Percentiles rank a stretch among this genome's conserved stretches.
Evolutionary conservation across 2,329 filamentous ascomycete species (phyloP).

Genomic region (Diaporthe ilicicola): DNA sequence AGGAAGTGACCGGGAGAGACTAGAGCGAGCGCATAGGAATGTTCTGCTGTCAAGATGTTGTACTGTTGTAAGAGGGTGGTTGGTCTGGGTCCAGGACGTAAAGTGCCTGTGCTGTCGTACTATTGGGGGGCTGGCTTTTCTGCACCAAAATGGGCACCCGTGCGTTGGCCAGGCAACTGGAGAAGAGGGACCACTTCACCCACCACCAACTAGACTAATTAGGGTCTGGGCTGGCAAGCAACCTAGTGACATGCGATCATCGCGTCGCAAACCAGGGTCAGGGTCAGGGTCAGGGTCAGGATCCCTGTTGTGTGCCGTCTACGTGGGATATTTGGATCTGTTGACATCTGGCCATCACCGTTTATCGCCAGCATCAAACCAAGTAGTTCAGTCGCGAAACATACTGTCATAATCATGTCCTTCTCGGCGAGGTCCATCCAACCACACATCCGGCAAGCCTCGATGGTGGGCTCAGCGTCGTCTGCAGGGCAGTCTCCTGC

Average conservation of each 20-base stretch:
- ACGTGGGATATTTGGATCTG: background rate
- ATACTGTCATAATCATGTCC: slow-evolving; percentile 58
- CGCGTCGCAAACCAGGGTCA: slow-evolving; percentile 8
- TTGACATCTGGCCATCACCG: background rate
- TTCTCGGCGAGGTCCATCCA: slow-evolving; percentile 62
- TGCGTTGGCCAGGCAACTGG: slow-evolving; percentile 11
- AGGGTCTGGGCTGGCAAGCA: no score
- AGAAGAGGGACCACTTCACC: background rate
- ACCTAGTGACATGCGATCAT: slow-evolving; percentile 6
- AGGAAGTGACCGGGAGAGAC: background rate
- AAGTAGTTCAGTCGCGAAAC: background rate
- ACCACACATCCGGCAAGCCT: slow-evolving; percentile 72
- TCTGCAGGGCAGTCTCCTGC: slow-evolving; percentile 71
- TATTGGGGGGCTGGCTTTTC: slow-evolving; percentile 26
- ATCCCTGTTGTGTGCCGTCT: background rate
- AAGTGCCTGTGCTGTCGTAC: slow-evolving; percentile 6
- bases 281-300: background rate
- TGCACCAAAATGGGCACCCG: slow-evolving; percentile 12
- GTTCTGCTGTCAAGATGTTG: slow-evolving; percentile 23
- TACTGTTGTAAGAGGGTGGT: slow-evolving; percentile 8
- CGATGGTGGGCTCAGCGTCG: slow-evolving; percentile 52
- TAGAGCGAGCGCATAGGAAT: slow-evolving; percentile 22
- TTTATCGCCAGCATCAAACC: background rate
- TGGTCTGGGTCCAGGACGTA: slow-evolving; percentile 16
- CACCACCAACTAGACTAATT: background rate